Conservation (phyloP, 176 grass and related monocot genomes). For the Oryza glumipatula region DNA sequence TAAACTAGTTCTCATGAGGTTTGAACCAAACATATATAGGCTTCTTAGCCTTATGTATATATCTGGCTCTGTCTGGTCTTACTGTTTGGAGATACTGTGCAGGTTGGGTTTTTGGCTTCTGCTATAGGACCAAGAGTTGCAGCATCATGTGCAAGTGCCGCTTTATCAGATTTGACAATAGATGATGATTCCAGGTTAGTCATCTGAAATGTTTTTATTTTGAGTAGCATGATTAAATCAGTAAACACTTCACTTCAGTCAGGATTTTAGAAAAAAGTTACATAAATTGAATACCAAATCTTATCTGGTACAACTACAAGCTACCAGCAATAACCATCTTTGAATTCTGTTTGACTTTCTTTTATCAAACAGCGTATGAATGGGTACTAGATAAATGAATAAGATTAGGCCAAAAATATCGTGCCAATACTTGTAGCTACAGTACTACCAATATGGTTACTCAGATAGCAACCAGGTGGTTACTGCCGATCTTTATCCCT, state of each 20-base stretch:
- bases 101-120: constrained; percentile 93
- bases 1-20: constrained; percentile 19
- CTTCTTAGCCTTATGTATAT: constrained; percentile 23
- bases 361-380: not conserved
- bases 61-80: constrained; percentile 11
- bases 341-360: not conserved
- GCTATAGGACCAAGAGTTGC: constrained; percentile 96
- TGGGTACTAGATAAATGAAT: not conserved
- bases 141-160: constrained; percentile 79
- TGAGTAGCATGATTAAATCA: constrained; percentile 33
- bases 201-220: constrained; percentile 35
- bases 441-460: not conserved
- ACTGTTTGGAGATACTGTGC: constrained; percentile 33
- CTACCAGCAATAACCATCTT: not conserved
- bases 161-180: constrained; percentile 76
- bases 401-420: not conserved
- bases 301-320: not conserved
- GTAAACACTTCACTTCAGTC: not conserved
- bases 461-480: not conserved
- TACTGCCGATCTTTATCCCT: not conserved
- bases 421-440: not conserved
- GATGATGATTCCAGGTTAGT: constrained; percentile 77
- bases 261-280: not conserved
- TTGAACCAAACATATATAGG: constrained; percentile 13
- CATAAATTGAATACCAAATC: not conserved